phyloP scores from a whole-genome alignment of 176 grass and related monocot genomes.

The Bolboschoenus planiculmis region DNA sequence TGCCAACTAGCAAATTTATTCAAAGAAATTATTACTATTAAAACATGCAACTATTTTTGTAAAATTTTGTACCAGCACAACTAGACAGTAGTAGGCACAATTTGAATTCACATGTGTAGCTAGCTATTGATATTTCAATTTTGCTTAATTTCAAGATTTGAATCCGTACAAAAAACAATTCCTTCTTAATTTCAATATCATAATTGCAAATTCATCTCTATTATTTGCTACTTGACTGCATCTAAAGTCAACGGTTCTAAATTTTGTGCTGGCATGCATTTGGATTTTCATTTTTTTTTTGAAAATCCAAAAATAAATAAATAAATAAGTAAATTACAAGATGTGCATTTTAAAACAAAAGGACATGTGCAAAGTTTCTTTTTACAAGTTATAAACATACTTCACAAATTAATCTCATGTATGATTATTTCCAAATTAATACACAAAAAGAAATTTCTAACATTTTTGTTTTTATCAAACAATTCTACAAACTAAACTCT shows the following conservation, averaged over 20 bases:
- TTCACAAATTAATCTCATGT: background rate
- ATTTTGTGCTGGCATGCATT: background rate
- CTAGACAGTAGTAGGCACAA: too few species aligned
- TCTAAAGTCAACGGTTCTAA: background rate
- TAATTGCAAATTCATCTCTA: background rate
- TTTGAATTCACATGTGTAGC: too few species aligned
- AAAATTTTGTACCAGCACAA: too few species aligned
- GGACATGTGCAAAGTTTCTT: background rate
- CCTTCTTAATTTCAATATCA: background rate
- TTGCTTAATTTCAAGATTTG: background rate
- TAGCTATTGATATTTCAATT: background rate
- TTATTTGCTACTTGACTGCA: background rate
- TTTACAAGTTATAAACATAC: background rate
- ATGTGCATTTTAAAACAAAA: background rate
- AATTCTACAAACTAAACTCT: background rate
- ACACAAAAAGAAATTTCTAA: background rate
- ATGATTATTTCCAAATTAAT: background rate
- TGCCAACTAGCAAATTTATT: background rate
- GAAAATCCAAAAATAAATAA: background rate
- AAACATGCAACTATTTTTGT: background rate
- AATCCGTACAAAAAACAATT: background rate
- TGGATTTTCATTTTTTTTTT: background rate
- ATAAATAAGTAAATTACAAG: background rate
- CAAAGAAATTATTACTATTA: background rate
- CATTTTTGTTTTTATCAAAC: background rate